Evolutionary conservation across 2,329 filamentous ascomycete genomes (phyloP).

Genomic region (Sarocladium kiliense): DNA sequence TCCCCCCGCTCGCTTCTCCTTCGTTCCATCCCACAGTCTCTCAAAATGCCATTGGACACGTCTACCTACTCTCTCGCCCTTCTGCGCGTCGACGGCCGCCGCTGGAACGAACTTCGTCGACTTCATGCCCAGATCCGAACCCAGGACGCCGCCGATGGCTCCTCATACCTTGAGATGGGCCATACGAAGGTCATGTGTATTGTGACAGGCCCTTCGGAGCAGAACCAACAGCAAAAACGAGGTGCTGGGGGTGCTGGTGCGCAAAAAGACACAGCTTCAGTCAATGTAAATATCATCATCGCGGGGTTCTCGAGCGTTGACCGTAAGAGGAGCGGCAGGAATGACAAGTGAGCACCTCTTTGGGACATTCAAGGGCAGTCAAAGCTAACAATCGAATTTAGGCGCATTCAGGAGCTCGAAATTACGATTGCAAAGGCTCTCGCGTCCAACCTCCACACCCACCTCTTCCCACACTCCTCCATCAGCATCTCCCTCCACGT

Average conservation of each 20-base stretch:
- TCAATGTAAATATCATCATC: constrained; percentile 77
- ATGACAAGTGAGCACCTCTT: constrained; percentile 63
- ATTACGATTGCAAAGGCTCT: constrained; percentile 75
- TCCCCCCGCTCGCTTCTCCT: not conserved
- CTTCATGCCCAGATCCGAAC: constrained; percentile 87
- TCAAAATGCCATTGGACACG: constrained; percentile 84
- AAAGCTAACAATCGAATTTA: constrained; percentile 27
- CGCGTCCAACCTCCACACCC: constrained; percentile 70
- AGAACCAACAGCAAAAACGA: constrained; percentile 25
- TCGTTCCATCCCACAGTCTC: not conserved
- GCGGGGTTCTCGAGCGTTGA: constrained; percentile 88
- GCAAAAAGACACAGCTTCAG: constrained; percentile 45
- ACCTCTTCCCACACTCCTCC: constrained; percentile 82
- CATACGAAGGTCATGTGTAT: constrained; percentile 97
- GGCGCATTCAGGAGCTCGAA: constrained; percentile 75
- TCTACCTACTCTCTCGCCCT: constrained; percentile 86
- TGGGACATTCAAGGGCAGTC: not conserved
- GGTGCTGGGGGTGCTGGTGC: constrained; percentile 13
- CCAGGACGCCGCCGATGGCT: constrained; percentile 88
- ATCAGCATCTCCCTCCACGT: constrained; percentile 83
- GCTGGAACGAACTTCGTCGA: constrained; percentile 95
- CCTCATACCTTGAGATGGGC: constrained; percentile 91
- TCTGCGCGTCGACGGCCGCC: constrained; percentile 73
- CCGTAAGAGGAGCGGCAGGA: constrained; percentile 67
- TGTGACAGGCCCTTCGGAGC: constrained; percentile 78